A percentile compares a stretch with the other conserved stretches of the same genome.
phyloP scores from a whole-genome alignment of 164 flowering plant species.

The Vitis cinerea region DNA sequence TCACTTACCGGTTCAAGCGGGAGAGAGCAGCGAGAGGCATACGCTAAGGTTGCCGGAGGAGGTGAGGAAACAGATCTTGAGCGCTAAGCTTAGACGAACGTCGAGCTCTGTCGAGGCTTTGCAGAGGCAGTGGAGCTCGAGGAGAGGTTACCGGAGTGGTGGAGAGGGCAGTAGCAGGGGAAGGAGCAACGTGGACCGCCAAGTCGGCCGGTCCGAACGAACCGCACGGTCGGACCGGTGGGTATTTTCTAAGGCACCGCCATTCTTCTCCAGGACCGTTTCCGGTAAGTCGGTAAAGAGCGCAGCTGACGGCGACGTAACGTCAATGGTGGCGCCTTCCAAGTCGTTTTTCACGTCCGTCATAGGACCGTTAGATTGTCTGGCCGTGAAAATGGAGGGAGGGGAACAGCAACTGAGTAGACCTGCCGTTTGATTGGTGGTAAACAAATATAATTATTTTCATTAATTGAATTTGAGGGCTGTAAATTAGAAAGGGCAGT shows the following conservation, averaged over 20 bases:
- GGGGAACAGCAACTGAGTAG: neutral
- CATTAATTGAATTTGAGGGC: neutral
- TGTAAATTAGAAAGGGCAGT: no score
- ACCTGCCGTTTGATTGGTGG: slow-evolving; percentile 2
- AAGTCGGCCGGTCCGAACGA: slow-evolving; percentile 1
- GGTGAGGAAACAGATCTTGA: slow-evolving; percentile 20
- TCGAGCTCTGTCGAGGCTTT: slow-evolving; percentile 13
- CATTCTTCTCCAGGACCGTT: slow-evolving; percentile 13
- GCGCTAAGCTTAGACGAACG: slow-evolving; percentile 20
- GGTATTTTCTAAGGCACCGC: slow-evolving; percentile 23
- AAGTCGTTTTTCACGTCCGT: slow-evolving; percentile 10
- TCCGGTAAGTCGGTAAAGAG: slow-evolving; percentile 12
- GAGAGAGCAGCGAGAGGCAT: slow-evolving; percentile 23
- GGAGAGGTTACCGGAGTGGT: slow-evolving; percentile 15
- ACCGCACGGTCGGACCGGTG: slow-evolving; percentile 23
- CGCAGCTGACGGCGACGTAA: slow-evolving; percentile 10
- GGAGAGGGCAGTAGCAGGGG: slow-evolving; percentile 22
- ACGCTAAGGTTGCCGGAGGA: slow-evolving; percentile 32
- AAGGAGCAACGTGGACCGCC: neutral
- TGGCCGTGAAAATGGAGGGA: slow-evolving; percentile 4
- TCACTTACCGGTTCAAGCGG: slow-evolving; percentile 26
- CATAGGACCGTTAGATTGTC: slow-evolving; percentile 16
- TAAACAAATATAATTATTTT: neutral
- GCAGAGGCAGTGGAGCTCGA: slow-evolving; percentile 15
- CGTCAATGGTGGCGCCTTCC: neutral